Base-by-base conservation (phyloP, 2,329 filamentous ascomycete genomes). In the Curvularia sp. region DNA sequence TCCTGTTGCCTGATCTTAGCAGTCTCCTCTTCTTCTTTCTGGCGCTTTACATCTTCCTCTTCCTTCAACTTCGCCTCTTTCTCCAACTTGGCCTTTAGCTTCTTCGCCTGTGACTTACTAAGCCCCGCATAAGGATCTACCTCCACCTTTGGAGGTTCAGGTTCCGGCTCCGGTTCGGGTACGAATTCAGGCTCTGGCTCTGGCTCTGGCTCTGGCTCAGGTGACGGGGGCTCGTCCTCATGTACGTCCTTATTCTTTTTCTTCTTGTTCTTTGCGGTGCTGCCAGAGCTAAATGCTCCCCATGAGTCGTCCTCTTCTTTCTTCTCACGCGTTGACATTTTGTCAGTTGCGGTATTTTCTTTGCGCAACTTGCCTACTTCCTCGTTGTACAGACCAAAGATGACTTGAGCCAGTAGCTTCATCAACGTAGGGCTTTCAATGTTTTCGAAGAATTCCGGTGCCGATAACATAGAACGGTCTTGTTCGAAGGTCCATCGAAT, bases 71-170 rank as follows among this genome's bases (percentile, higher is more conserved):
- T 58, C 6, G 44, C 50, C 1, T 57, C 76, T 42, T 68, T 68
- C 43, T 70, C 74, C 69, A 80, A 78, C 57, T 77, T 80, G 65
- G 65, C 64, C 51, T 71, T 64, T 20, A 72, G 62, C 61, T 67
- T 73, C 61, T 70, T 74, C 57, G 56, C 69, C 39, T 73, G 66
- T 41, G 64, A 62, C 51, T 72, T 74, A 52, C 62, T 72, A 28
- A 74, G 66, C 30, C 68, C 68, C 24, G 64, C 64, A 47, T 72
- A 70, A 10, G 72, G 72, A 58, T 74, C 71, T 9, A 67, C 64
- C 57, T 80, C 79, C 15, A 74, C 72, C 60, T 78, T 78, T 26
- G 80, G 77, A 3, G 77, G 74, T 48, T 73, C 73, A 31, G 68
- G 67, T 46, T 73, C 66, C 3, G 39, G 31, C 10, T 8, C 9